Percentiles rank a stretch among this genome's conserved stretches.
Conservation (phyloP, 768 basidiomycete genomes). For the Kwoniella sp. region DNA sequence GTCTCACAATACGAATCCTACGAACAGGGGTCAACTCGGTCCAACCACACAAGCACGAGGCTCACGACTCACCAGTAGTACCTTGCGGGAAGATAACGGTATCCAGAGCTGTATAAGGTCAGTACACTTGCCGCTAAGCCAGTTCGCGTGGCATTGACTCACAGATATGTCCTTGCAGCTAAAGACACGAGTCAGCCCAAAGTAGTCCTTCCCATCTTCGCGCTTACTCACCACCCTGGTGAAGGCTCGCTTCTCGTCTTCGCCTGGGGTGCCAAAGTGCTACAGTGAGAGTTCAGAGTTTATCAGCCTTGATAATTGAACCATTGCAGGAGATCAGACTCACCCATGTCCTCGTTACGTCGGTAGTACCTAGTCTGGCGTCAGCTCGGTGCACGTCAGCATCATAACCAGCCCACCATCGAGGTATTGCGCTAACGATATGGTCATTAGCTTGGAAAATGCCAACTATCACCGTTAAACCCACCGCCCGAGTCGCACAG, state of each 20-base stretch:
- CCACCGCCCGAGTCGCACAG: slow-evolving; percentile 82
- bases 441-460: slow-evolving; percentile 1
- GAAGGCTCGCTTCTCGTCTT: slow-evolving; percentile 78
- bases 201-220: too few species aligned
- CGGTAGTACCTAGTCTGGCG: slow-evolving; percentile 65
- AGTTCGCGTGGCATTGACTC: background rate
- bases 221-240: slow-evolving; percentile 62
- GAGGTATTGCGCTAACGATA: slow-evolving; percentile 63
- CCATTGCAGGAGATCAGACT: slow-evolving; percentile 20
- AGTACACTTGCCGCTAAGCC: too few species aligned
- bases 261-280: slow-evolving; percentile 83
- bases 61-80: slow-evolving; percentile 48
- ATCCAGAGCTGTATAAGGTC: slow-evolving; percentile 61
- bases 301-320: too few species aligned
- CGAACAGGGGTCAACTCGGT: slow-evolving; percentile 26
- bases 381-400: slow-evolving; percentile 3
- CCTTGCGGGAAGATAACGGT: slow-evolving; percentile 69
- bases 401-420: slow-evolving; percentile 55
- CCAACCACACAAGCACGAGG: background rate
- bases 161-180: slow-evolving; percentile 52
- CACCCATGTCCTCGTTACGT: slow-evolving; percentile 85
- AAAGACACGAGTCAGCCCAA: too few species aligned
- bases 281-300: slow-evolving; percentile 40
- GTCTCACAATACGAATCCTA: slow-evolving; percentile 56
- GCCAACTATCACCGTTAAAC: background rate